Evolutionary conservation across 768 basidiomycete genomes (phyloP).

Genomic region (Agaricus blazei): DNA sequence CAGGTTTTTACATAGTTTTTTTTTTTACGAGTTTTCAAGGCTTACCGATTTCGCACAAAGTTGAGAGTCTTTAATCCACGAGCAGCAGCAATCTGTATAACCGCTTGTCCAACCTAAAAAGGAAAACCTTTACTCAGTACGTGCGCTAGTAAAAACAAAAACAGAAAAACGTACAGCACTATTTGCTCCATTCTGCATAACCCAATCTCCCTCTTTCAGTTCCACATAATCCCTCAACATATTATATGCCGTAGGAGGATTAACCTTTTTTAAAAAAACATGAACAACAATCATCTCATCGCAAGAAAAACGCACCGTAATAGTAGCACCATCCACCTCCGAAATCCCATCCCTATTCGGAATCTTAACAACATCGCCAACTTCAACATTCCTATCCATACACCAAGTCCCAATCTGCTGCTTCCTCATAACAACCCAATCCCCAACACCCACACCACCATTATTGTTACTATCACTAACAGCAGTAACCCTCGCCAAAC

Average conservation of each 20-base stretch:
- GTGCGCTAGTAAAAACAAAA: neutral
- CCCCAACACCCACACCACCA: constrained; percentile 39
- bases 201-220: constrained; percentile 67
- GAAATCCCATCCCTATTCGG: constrained; percentile 41
- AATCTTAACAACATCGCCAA: constrained; percentile 57
- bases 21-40: too few species aligned
- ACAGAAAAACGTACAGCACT: constrained; percentile 53
- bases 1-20: too few species aligned
- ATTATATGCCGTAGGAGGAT: constrained; percentile 79
- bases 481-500: constrained; percentile 58
- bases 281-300: neutral
- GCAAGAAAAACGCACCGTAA: constrained; percentile 46
- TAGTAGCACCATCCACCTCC: constrained; percentile 67
- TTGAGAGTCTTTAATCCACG: constrained; percentile 75
- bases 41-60: constrained; percentile 68
- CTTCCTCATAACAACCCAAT: constrained; percentile 72
- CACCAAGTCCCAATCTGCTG: constrained; percentile 77
- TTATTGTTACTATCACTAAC: constrained; percentile 37
- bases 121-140: neutral
- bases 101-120: constrained; percentile 71
- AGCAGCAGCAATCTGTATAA: constrained; percentile 79
- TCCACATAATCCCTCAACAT: constrained; percentile 71
- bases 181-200: constrained; percentile 85
- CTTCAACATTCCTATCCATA: constrained; percentile 45
- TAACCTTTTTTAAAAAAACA: constrained; percentile 43